Base-by-base conservation (phyloP, 805 yeast genomes). In the Ascoidea tarda region DNA sequence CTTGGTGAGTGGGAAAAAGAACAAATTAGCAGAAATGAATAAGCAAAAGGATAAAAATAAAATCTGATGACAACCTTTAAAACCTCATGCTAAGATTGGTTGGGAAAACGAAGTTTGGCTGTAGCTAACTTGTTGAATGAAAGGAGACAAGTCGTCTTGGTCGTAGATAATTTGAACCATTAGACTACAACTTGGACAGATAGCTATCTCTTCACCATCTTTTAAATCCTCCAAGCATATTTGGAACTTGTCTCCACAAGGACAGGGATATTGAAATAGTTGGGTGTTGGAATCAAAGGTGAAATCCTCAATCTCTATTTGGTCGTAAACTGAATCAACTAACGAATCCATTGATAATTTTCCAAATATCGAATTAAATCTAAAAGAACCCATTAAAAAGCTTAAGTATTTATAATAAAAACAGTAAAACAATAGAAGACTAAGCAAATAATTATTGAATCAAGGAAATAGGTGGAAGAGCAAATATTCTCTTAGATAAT, bases 291-390 rank as follows among this genome's bases (percentile, higher is more conserved):
- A 79, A 65, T 93, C 97, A 64, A 79, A 93, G 2, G 89, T 82
- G 81, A 93, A 90, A 66, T 93, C 99, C 67, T 93, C 99, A 51
- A 93, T 93, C 72, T 93, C 99, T 53, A 93, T 82, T 65, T 93
- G 95, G 67, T 93, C 99, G 68, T 93, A 93, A 42, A 82, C 76
- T 1, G 81, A 71, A 58, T 82, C 82, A 73, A 81, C 77, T 58
- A 38, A 38, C 14, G 44, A 38, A 38, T 8, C 8, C 44, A 38
- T 38, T 38, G 44, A 10, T 38, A 38, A 38, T 38, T 38, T 38
- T 10, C 44, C 44, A 38, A 38, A 38, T 10, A 38, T 38, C 14
- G 44, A 38, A 14, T 38, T 38, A 38, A 38, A 38, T 38, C 44
- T 21, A 21, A 21, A 21, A 21, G 28, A 21, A 21, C 28, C 28